Conservation (phyloP, 352 stramenopile species). For the Pythium biforme region DNA sequence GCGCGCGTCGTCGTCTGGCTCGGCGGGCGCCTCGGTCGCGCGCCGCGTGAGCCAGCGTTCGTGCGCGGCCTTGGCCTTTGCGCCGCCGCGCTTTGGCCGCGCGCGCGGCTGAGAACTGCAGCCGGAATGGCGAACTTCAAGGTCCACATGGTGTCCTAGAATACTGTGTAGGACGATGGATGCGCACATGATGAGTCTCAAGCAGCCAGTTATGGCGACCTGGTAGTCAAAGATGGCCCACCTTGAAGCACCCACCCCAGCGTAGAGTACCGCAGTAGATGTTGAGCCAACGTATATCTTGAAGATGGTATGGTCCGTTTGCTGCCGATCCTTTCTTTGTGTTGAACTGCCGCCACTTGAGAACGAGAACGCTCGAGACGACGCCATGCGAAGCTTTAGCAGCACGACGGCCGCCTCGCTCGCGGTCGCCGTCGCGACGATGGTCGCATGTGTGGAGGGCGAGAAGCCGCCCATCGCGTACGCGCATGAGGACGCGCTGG, state of each 20-base stretch:
- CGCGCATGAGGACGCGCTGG: conserved; percentile 23
- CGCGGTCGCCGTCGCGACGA: background rate
- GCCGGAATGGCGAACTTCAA: too few relatives aligned
- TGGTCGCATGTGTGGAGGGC: background rate
- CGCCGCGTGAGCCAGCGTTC: too few relatives aligned
- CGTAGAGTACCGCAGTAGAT: conserved; percentile 24
- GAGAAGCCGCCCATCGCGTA: conserved; percentile 23
- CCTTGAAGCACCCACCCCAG: conserved; percentile 13
- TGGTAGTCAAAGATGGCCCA: too few relatives aligned
- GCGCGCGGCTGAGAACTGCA: too few relatives aligned
- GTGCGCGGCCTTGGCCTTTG: too few relatives aligned
- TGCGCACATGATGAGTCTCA: background rate
- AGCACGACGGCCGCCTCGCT: background rate
- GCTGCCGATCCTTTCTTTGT: too few relatives aligned
- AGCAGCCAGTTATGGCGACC: too few relatives aligned
- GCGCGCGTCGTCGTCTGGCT: too few relatives aligned
- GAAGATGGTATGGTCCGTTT: conserved; percentile 6
- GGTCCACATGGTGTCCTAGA: background rate
- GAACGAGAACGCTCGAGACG: background rate
- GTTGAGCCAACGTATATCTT: conserved; percentile 22
- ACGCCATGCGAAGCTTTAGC: background rate
- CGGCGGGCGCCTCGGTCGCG: too few relatives aligned
- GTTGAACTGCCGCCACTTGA: background rate
- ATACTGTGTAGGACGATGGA: too few relatives aligned
- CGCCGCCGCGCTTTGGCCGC: too few relatives aligned